Evolutionary conservation across 2,329 filamentous ascomycete species (phyloP).

Genomic region (Dactylella cylindrospora): DNA sequence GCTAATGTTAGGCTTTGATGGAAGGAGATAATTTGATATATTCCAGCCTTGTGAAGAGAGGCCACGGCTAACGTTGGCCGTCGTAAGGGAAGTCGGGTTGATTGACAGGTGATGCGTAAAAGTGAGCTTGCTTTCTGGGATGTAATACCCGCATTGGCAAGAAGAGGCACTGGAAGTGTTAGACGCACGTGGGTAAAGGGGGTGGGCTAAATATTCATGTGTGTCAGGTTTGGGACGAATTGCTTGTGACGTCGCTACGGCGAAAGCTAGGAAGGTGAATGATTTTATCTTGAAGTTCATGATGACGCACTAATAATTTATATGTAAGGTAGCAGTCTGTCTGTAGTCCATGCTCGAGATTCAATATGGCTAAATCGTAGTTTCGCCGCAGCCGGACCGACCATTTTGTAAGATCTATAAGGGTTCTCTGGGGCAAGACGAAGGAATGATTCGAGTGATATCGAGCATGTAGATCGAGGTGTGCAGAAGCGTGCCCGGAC

Average conservation of each 20-base stretch:
- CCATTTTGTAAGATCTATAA: too few relatives aligned
- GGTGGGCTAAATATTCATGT: background rate
- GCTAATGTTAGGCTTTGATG: constrained; percentile 12
- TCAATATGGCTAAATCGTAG: too few relatives aligned
- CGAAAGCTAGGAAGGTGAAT: constrained; percentile 16
- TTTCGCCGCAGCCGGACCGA: too few relatives aligned
- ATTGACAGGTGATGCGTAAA: constrained; percentile 22
- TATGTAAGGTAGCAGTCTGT: too few relatives aligned
- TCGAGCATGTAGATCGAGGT: too few relatives aligned
- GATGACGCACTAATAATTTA: too few relatives aligned
- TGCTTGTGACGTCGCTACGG: constrained; percentile 11
- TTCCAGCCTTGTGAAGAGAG: constrained; percentile 26
- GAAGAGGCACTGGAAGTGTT: background rate
- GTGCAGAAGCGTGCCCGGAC: too few relatives aligned
- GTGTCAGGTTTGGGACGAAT: constrained; percentile 9
- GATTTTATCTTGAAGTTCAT: constrained; percentile 10
- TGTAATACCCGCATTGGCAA: constrained; percentile 38
- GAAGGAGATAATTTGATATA: constrained; percentile 3
- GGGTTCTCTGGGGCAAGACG: too few relatives aligned
- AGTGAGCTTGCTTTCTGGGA: constrained; percentile 22
- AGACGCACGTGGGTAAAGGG: background rate
- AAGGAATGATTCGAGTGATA: too few relatives aligned
- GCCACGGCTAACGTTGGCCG: background rate
- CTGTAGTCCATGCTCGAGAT: too few relatives aligned
- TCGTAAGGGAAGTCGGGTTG: background rate